Conservation (phyloP, 192 early-diverging fungal genomes). For the Podochytrium sp. region DNA sequence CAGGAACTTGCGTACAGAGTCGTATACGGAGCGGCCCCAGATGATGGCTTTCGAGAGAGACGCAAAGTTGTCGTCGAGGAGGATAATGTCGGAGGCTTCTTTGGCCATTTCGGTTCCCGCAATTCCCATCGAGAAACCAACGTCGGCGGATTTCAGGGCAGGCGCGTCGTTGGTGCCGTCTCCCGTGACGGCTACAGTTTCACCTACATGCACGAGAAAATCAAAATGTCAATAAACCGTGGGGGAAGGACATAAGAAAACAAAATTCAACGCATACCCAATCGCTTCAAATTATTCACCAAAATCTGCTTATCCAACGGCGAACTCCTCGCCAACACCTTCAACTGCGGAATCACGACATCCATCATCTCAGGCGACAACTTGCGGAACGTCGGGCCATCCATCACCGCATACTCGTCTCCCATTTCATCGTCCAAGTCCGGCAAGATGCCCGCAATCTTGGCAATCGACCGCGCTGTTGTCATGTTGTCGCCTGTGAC, state of each 20-base stretch:
- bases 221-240: no score
- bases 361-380: constrained; percentile 63
- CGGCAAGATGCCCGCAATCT: constrained; percentile 46
- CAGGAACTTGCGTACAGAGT: constrained; percentile 93
- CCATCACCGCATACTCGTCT: constrained; percentile 59
- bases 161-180: constrained; percentile 98
- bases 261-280: no score
- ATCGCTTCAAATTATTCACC: constrained; percentile 65
- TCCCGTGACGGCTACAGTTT: constrained; percentile 95
- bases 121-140: constrained; percentile 94
- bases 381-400: constrained; percentile 78
- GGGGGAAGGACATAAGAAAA: no score
- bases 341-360: constrained; percentile 51
- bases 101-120: constrained; percentile 97
- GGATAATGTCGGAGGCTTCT: constrained; percentile 89
- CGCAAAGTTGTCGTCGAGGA: constrained; percentile 92
- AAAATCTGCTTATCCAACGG: constrained; percentile 90
- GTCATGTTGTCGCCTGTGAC: constrained; percentile 67
- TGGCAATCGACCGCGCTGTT: constrained; percentile 74
- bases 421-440: constrained; percentile 59
- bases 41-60: constrained; percentile 92
- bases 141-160: constrained; percentile 85
- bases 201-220: no score
- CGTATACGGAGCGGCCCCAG: constrained; percentile 95
- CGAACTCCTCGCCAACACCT: constrained; percentile 87